Evolutionary conservation across 805 yeast genomes (phyloP).

Genomic region (Starmerella riodocensis): DNA sequence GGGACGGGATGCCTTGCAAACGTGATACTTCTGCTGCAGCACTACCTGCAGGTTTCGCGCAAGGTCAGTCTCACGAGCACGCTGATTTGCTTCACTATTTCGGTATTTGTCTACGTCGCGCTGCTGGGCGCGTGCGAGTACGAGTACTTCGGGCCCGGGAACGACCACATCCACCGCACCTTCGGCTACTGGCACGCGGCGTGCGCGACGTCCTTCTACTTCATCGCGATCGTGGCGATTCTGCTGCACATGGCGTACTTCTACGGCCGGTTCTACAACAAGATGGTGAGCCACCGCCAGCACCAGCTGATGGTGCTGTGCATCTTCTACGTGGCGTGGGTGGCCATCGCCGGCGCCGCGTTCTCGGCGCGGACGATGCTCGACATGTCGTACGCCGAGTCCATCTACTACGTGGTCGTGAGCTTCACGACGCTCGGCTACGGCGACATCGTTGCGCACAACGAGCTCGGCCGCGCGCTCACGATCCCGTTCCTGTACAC

Average conservation of each 20-base stretch:
- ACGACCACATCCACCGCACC: constrained; percentile 27
- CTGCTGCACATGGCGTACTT: constrained; percentile 52
- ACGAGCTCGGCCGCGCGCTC: constrained; percentile 43
- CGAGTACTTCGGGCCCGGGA: constrained; percentile 22
- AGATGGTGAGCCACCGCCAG: constrained; percentile 43
- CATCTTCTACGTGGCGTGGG: constrained; percentile 52
- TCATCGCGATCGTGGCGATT: constrained; percentile 41
- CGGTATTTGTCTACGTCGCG: constrained; percentile 40
- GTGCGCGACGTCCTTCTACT: constrained; percentile 50
- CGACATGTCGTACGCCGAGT: constrained; percentile 45
- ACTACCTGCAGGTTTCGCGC: constrained; percentile 53
- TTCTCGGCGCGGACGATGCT: constrained; percentile 34
- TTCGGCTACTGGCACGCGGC: constrained; percentile 75
- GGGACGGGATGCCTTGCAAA: constrained; percentile 57
- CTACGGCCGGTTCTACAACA: constrained; percentile 42
- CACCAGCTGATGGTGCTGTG: constrained; percentile 63
- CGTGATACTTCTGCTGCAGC: constrained; percentile 54
- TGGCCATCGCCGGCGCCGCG: constrained; percentile 55
- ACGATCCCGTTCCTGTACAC: constrained; percentile 49
- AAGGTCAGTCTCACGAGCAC: constrained; percentile 28
- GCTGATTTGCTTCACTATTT: constrained; percentile 44
- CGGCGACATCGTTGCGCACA: constrained; percentile 54
- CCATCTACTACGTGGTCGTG: constrained; percentile 59
- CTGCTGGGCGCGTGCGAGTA: constrained; percentile 34
- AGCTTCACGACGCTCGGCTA: constrained; percentile 68